phyloP scores from a whole-genome alignment of 1,284 basidiomycete genomes.

The Apiotrichum gracile region DNA sequence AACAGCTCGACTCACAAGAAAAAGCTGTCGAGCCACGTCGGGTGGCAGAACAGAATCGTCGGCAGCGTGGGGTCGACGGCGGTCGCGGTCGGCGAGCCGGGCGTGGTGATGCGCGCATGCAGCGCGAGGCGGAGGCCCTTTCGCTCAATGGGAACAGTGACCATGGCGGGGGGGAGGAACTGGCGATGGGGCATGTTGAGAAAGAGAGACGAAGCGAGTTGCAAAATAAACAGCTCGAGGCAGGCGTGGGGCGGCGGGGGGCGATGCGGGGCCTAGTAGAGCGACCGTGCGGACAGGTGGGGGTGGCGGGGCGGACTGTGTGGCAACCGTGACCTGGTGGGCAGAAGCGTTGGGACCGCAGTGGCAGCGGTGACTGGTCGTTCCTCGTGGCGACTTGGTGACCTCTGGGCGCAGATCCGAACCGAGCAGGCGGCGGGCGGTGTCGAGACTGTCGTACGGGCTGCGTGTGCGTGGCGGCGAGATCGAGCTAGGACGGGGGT shows the following conservation, averaged over 20 bases:
- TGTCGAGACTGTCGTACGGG: too few species aligned
- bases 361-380: too few species aligned
- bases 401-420: too few species aligned
- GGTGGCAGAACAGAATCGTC: slow-evolving; percentile 15
- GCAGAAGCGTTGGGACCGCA: too few species aligned
- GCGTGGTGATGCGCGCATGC: slow-evolving; percentile 6
- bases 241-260: slow-evolving; percentile 41
- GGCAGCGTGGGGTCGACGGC: slow-evolving; percentile 1
- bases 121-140: slow-evolving; percentile 1
- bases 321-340: too few species aligned
- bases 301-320: too few species aligned
- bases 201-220: slow-evolving; percentile 14
- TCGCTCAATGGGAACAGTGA: background rate
- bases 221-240: background rate
- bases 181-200: slow-evolving; percentile 59
- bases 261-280: too few species aligned
- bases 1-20: slow-evolving; percentile 7
- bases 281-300: too few species aligned
- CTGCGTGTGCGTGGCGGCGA: too few species aligned
- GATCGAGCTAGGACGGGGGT: too few species aligned
- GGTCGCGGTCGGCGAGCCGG: background rate
- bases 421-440: too few species aligned
- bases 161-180: background rate
- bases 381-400: too few species aligned
- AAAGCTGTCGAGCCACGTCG: slow-evolving; percentile 12